Evolutionary conservation across 345 rosid species (phyloP).

Genomic region (Rhodomyrtus tomentosa): DNA sequence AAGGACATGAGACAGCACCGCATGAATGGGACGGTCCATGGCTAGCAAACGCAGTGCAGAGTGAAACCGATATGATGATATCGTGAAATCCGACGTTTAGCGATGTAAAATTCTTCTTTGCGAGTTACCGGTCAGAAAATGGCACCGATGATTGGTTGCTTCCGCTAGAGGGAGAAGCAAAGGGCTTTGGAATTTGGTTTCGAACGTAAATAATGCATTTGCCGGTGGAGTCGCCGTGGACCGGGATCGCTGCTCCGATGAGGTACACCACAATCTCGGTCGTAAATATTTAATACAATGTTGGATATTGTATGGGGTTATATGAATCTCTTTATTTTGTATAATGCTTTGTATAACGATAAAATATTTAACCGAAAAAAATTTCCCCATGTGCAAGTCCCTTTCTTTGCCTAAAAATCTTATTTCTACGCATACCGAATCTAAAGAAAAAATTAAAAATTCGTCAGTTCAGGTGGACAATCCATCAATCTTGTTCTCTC

Average conservation of each 20-base stretch:
- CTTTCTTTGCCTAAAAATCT: too few relatives aligned
- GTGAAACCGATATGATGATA: too few relatives aligned
- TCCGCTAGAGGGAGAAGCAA: background rate
- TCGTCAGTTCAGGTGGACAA: too few relatives aligned
- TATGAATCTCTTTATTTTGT: too few relatives aligned
- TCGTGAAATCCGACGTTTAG: background rate
- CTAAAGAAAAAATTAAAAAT: too few relatives aligned
- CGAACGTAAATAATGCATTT: background rate
- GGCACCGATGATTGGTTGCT: background rate
- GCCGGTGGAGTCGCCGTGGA: background rate
- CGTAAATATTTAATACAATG: background rate
- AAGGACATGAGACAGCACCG: background rate
- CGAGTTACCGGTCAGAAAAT: background rate
- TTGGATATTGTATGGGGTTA: too few relatives aligned
- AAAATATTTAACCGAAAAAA: too few relatives aligned
- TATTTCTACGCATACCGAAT: too few relatives aligned
- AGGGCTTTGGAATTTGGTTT: background rate
- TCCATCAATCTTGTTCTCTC: too few relatives aligned
- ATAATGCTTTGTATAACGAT: too few relatives aligned
- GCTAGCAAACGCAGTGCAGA: too few relatives aligned
- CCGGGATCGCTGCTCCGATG: background rate
- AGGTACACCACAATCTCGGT: background rate
- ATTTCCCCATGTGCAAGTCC: too few relatives aligned
- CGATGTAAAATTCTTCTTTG: background rate
- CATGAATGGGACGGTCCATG: background rate